Conservation (phyloP, 768 basidiomycete genomes). For the Trichaptum fuscoviolaceum region DNA sequence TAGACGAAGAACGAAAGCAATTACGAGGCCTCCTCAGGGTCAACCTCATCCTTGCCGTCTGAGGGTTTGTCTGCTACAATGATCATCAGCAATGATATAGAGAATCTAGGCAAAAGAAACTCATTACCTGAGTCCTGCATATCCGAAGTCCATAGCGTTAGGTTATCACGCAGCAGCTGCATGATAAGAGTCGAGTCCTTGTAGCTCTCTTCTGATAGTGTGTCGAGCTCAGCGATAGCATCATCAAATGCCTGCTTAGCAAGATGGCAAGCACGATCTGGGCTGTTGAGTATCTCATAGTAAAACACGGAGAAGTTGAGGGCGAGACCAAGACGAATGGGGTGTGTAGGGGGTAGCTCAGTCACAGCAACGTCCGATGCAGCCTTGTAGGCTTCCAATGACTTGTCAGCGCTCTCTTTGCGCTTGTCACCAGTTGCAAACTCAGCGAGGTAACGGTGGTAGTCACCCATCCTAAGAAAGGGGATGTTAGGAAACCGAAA, state of each 20-base stretch:
- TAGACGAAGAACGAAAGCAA: not conserved
- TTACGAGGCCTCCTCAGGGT: constrained; percentile 5
- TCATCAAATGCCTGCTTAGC: constrained; percentile 93
- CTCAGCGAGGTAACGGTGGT: constrained; percentile 88
- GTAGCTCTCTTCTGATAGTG: constrained; percentile 43
- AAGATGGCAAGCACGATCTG: constrained; percentile 81
- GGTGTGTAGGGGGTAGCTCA: constrained; percentile 73
- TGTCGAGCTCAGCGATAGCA: constrained; percentile 49
- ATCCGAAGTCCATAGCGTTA: constrained; percentile 82
- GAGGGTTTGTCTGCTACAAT: not conserved
- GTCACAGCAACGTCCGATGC: constrained; percentile 79
- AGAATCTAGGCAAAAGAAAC: not conserved
- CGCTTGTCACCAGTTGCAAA: constrained; percentile 73
- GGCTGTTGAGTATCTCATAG: constrained; percentile 81
- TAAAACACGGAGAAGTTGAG: constrained; percentile 93
- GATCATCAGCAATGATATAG: not conserved
- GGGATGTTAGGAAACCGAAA: constrained; percentile 10
- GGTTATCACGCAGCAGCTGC: constrained; percentile 78
- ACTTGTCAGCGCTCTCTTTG: constrained; percentile 63
- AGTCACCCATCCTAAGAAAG: constrained; percentile 71
- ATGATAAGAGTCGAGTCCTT: constrained; percentile 81
- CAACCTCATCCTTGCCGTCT: not conserved
- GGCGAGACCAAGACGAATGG: constrained; percentile 82
- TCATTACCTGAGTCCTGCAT: constrained; percentile 35
- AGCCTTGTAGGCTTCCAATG: constrained; percentile 78